Evolutionary conservation across 2,329 filamentous ascomycete species (phyloP), one percentile per base, ranked within the genome.

Genomic region (Diaporthe australafricana): DNA sequence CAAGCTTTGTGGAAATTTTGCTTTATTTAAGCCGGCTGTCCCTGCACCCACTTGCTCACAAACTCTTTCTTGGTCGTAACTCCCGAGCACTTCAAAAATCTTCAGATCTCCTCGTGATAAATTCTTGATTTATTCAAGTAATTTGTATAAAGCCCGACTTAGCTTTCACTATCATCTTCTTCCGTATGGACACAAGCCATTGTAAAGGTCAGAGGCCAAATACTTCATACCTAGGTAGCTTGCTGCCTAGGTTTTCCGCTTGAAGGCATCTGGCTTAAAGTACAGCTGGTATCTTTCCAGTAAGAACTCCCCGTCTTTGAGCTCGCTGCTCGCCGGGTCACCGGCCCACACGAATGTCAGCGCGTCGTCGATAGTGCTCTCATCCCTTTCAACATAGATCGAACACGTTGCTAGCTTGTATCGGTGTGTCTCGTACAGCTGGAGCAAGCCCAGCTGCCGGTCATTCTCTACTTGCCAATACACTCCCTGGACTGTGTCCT

Each of bases 281-380:
- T 56, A 47, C 25, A 68, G 11, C 27, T 55, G 65, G n/a, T 68
- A 68, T 20, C 27, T 55, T 22, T 56, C 65, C 6, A 68, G 65
- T 17, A 30, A 17, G 7, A 56, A 35, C 25, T 45, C 50, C 6
- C 50, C 50, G 8, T 68, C 65, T 35, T 35, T 11, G 8, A 68
- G 65, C 38, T 68, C 50, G 16, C 14, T 56, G 7, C 65, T 68
- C 38, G 17, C 50, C 12, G 50, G 35, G 27, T 68, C 38, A 3
- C 65, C 50, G 20, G 65, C 65, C 65, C 50, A 68, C n/a, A 56
- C 38, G n/a, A 56, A 68, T 14, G 27, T 47, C 3, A 68, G 38
- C 17, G 50, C 65, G 3, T 68, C 40, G 1, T 47, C 50, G 1
- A 68, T 32, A 11, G 20, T 53, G 16, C 35, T 25, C 48, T 48